phyloP scores from a whole-genome alignment of 768 basidiomycete genomes.

The Termitomyces heimii region DNA sequence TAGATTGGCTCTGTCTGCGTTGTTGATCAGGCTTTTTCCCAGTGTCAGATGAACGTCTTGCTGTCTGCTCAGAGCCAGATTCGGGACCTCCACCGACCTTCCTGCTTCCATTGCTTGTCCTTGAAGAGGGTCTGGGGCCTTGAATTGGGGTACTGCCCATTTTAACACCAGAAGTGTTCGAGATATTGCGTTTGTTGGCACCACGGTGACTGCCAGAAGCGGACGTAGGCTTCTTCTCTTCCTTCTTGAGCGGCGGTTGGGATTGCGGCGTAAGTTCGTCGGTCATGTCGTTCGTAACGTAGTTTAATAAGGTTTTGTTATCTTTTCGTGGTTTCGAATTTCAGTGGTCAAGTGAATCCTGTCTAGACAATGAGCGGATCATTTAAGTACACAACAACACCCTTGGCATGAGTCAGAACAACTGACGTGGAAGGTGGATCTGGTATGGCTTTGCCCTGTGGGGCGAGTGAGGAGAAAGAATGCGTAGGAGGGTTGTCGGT shows the following conservation, averaged over 20 bases:
- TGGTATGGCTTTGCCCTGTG: slow-evolving; percentile 70
- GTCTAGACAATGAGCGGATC: slow-evolving; percentile 11
- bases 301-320: slow-evolving; percentile 39
- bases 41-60: slow-evolving; percentile 50
- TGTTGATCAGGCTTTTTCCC: slow-evolving; percentile 49
- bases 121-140: slow-evolving; percentile 56
- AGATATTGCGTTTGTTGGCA: slow-evolving; percentile 48
- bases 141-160: slow-evolving; percentile 33
- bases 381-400: slow-evolving; percentile 7
- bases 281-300: slow-evolving; percentile 84
- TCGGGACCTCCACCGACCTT: slow-evolving; percentile 38
- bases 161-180: slow-evolving; percentile 40
- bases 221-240: slow-evolving; percentile 62
- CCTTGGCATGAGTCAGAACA: background rate
- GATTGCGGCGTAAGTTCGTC: slow-evolving; percentile 66
- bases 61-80: slow-evolving; percentile 68
- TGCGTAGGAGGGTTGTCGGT: slow-evolving; percentile 38
- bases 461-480: slow-evolving; percentile 77
- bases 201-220: slow-evolving; percentile 44
- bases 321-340: slow-evolving; percentile 38
- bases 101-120: slow-evolving; percentile 59
- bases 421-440: slow-evolving; percentile 14
- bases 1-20: slow-evolving; percentile 48
- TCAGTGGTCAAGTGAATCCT: slow-evolving; percentile 25
- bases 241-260: slow-evolving; percentile 55